phyloP scores from a whole-genome alignment of 441 rosid species.

The Aleurites moluccanus region DNA sequence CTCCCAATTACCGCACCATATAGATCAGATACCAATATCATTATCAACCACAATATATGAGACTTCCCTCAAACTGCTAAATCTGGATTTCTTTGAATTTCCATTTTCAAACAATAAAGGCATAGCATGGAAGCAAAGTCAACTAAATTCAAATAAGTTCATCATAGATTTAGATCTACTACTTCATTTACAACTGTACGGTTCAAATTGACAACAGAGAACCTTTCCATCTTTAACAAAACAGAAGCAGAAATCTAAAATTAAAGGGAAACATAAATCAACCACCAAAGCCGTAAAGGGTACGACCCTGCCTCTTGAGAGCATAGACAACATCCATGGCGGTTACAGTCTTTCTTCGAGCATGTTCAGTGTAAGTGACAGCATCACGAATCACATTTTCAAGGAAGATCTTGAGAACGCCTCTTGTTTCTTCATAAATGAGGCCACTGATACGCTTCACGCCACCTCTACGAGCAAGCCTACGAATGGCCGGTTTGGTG shows the following conservation, averaged over 20 bases:
- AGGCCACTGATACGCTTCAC: conserved; percentile 27
- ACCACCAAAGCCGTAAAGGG: conserved; percentile 21
- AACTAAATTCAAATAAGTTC: background rate
- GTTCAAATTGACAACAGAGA: background rate
- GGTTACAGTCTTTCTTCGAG: conserved; percentile 19
- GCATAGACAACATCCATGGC: conserved; percentile 27
- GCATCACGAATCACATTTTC: conserved; percentile 26
- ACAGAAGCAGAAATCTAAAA: background rate
- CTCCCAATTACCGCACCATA: no score
- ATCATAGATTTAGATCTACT: background rate
- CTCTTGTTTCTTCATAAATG: conserved; percentile 23
- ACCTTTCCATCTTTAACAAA: no score
- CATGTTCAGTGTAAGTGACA: conserved; percentile 21
- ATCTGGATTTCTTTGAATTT: no score
- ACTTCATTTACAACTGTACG: background rate
- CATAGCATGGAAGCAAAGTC: background rate
- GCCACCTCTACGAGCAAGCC: conserved; percentile 24
- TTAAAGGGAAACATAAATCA: background rate
- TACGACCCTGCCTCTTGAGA: conserved; percentile 21
- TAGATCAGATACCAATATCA: no score
- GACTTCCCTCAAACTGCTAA: no score
- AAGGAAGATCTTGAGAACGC: conserved; percentile 21
- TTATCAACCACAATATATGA: no score
- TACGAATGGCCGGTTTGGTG: conserved; percentile 20
- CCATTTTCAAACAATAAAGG: no score